Base-by-base conservation (phyloP, 1,284 basidiomycete species). In the Microbotryomycetes sp. region DNA sequence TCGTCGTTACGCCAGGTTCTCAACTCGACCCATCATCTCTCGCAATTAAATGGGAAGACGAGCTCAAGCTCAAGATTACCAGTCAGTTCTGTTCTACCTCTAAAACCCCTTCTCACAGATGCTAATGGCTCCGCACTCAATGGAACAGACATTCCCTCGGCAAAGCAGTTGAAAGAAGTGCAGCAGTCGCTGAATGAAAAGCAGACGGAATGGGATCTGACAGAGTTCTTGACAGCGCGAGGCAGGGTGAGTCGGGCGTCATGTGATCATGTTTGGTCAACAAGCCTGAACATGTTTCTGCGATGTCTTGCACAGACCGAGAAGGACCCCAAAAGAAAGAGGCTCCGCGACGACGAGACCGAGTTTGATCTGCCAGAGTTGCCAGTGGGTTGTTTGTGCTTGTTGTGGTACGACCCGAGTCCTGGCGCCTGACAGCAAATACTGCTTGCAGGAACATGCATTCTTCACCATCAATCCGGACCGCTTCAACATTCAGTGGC, bases 381-480 rank as follows among this genome's bases (percentile, higher is more conserved):
- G 35, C 64, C 66, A n/a, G 63, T 62, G 18, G 31, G 63, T 62
- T 2, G 5, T 13, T 5, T 21, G 3, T 4, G 7, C 11, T n/a
- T 11, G 5, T 1, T 30, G 6, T n/a, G 5, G 1, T 41, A 41
- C 35, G 41, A 57, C 7, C 4, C 11, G 1, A 45, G 21, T 5
- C 5, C 4, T 41, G n/a, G n/a, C n/a, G n/a, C n/a, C n/a, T n/a
- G n/a, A n/a, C n/a, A n/a, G n/a, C n/a, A n/a, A n/a, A n/a, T n/a
- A n/a, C n/a, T n/a, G n/a, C n/a, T 16, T 41, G 2, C 62, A 91
- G 89, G 82, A 86, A 23, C 78, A 79, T 3, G 81, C 87, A 24
- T 86, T 86, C 76, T 87, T 92, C 73, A 83, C 87, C 50, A 82
- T 97, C 57, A 92, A 96, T 76, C 88, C 85, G 72, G 87, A 93